Evolutionary conservation across 805 yeast genomes (phyloP), one percentile per base, ranked within the genome.

Genomic region (Yamadazyma philogaea): DNA sequence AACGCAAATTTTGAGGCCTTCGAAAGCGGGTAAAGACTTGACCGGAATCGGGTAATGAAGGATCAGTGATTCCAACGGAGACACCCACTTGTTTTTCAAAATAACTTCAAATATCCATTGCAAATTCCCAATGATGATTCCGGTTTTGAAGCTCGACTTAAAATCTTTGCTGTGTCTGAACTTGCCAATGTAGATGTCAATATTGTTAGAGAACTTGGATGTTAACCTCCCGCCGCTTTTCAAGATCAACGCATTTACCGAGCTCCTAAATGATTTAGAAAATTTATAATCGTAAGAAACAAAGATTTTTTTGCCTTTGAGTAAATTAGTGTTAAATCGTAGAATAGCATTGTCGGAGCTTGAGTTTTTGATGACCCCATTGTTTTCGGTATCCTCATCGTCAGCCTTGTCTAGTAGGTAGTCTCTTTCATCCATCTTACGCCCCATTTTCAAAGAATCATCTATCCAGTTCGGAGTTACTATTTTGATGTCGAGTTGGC

Each of bases 391-490:
- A 6, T 17, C 10, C 6, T 15, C 31, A 8, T n/a, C 14, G 68
- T 33, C 14, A 17, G 18, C 31, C 11, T 10, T 14, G 10, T 32
- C 41, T 7, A 44, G 12, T 1, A 74, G 50, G 55, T 83, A 86
- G 1, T 75, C 74, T 0, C 56, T 45, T 40, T 79, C 90, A 40
- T 75, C 76, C 8, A 84, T 59, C 39, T 63, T 70, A 35, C 68
- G 58, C 20, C 79, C 70, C 30, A 71, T 56, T 41, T 74, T 77
- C 47, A 86, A 66, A 55, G 90, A 83, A 45, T 78, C 84, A 39
- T 82, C 81, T 11, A 90, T 61, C 96, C 96, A 91, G 16, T 79
- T 77, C 0, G 96, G 95, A 3, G 75, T 67, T 3, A 90, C 93
- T 12, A 82, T 72, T 37, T 75, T 70, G 27, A 84, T 81, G 27